A percentile compares a stretch with the other conserved stretches of the same genome.
These are phyloP conservation scores for Earliella scabrosa DNA, from an alignment of 1,284 basidiomycete genomes.

Conservation along the genomic window DNA sequence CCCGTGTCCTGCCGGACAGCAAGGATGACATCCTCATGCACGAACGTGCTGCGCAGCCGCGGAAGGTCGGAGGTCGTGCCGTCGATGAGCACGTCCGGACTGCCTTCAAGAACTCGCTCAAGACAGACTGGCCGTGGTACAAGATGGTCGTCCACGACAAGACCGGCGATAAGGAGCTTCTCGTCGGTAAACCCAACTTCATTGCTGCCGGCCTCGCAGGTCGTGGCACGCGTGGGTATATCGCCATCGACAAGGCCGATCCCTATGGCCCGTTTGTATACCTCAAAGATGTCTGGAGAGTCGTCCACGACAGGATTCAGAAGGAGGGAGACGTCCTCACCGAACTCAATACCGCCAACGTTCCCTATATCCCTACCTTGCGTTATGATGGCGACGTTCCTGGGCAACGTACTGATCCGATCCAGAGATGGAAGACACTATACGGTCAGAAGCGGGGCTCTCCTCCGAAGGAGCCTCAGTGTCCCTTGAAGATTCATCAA, in stretches of 20 bases:
- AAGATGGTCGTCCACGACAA: not conserved
- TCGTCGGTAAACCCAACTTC: constrained; percentile 1
- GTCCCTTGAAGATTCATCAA: not conserved
- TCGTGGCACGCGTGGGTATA: constrained; percentile 9
- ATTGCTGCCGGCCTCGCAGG: not conserved
- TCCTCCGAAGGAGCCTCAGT: too few relatives aligned
- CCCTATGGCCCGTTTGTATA: not conserved
- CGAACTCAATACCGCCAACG: not conserved
- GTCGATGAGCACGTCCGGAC: not conserved
- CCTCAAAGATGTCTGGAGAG: constrained; percentile 15
- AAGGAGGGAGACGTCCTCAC: constrained; percentile 6
- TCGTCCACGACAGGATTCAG: not conserved
- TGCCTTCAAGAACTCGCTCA: not conserved
- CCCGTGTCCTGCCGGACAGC: not conserved
- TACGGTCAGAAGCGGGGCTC: not conserved
- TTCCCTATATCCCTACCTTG: constrained; percentile 1
- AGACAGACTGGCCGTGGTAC: not conserved
- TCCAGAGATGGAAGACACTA: too few relatives aligned
- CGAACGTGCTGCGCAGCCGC: not conserved
- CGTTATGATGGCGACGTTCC: constrained; percentile 1
- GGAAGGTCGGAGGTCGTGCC: not conserved
- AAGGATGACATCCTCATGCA: not conserved
- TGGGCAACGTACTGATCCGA: not conserved
- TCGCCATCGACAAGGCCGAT: not conserved
- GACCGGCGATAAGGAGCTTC: not conserved